Evolutionary conservation across 345 rosid species (phyloP), one percentile per base, ranked within the genome.

Genomic region (Hibiscus mutabilis): DNA sequence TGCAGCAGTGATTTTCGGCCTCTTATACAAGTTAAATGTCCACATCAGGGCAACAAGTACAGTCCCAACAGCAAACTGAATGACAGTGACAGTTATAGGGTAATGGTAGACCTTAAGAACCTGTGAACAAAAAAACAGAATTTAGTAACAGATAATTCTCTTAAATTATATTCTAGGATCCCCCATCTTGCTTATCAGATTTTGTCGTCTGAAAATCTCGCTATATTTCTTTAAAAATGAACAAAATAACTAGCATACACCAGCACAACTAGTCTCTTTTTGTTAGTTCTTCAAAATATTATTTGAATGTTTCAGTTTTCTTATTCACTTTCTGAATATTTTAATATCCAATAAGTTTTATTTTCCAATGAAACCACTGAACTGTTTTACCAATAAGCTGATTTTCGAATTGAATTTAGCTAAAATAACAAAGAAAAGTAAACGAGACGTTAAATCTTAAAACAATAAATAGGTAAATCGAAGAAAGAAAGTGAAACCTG

Each of bases 21-120:
- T 90, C 79, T 88, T 89, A 70, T 90, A 87, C 10, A 96, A 80
- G 52, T 92, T 96, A 49, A 86, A 79, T 70, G 82, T 81, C 99
- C 98, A 96, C 99, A 92, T 86, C 56, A 84, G 25, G 64, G 71
- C 13, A 79, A 96, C 86, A 46, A 96, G 84, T 13, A 83, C 86
- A 46, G 94, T 82, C 55, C 99, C 99, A 6, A 91, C 93, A 2
- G 93, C 91, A 80, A 96, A 91, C 49, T 96, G 99, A 74, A 74
- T 77, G 64, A 74, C 76, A 25, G 91, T 84, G 16, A 96, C 74
- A 18, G 99, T 92, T 62, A 91, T 75, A 4, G 99, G 99, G 33
- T 74, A 84, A 16, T 82, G 99, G 60, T 37, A 88, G 42, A 83
- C 92, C 84, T 92, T 95, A 84, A 95, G 79, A 75, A 95, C 98